Conservation (phyloP, 2,329 filamentous ascomycete species). For the Aspergillus nomiae region DNA sequence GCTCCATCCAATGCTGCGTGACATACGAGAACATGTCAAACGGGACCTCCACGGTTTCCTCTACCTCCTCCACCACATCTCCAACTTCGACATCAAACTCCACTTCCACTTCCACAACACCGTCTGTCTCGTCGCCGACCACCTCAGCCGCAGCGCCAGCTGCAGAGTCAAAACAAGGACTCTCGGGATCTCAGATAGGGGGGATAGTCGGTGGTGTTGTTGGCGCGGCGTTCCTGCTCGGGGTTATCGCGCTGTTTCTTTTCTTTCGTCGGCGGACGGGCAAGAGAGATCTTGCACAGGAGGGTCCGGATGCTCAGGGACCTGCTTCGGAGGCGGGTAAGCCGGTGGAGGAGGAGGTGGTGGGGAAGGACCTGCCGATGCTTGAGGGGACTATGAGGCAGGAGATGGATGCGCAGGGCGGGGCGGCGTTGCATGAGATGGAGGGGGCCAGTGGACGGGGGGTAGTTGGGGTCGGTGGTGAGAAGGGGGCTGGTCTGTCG, state of each 20-base stretch:
- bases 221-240: conserved; percentile 8
- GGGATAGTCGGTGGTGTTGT: conserved; percentile 16
- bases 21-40: conserved; percentile 10
- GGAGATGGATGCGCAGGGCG: conserved; percentile 15
- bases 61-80: neutral
- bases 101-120: neutral
- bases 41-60: neutral
- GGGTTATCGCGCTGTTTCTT: neutral
- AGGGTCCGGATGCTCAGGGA: neutral
- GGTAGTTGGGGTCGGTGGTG: neutral
- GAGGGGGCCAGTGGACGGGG: neutral
- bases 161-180: neutral
- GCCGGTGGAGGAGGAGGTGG: neutral
- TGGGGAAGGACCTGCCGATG: conserved; percentile 9
- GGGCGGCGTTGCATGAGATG: conserved; percentile 15
- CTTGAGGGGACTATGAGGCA: conserved; percentile 13
- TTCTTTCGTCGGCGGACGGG: conserved; percentile 2
- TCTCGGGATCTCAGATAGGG: conserved; percentile 10
- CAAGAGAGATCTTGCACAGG: neutral
- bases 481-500: neutral
- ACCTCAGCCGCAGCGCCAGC: neutral
- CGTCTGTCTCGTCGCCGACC: neutral
- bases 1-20: conserved; percentile 14
- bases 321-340: neutral
- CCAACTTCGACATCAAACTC: neutral